Percentiles rank a stretch among this genome's conserved stretches.
Conservation (phyloP, 2,329 filamentous ascomycete genomes). For the Nothophoma quercina region DNA sequence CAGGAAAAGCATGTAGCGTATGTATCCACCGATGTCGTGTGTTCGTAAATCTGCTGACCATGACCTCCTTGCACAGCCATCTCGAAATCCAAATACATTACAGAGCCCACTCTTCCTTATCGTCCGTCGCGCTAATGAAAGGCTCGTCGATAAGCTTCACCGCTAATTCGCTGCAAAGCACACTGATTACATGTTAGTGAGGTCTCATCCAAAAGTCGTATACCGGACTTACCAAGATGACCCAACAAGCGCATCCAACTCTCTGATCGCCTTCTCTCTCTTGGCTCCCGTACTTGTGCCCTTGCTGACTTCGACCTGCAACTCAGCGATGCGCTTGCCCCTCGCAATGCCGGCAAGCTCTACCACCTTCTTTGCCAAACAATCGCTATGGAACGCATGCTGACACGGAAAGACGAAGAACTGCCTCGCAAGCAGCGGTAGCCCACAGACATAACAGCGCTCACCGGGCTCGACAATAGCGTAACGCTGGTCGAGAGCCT, state of each 20-base stretch:
- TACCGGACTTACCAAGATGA: constrained; percentile 75
- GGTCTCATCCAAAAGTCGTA: neutral
- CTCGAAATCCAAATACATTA: constrained; percentile 20
- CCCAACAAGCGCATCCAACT: constrained; percentile 91
- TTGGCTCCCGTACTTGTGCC: constrained; percentile 73
- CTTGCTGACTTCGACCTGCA: constrained; percentile 83
- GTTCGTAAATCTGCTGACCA: too few relatives aligned
- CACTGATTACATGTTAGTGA: constrained; percentile 61
- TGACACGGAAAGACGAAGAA: constrained; percentile 99
- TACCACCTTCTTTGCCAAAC: constrained; percentile 83
- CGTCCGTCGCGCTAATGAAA: constrained; percentile 78
- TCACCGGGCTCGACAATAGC: constrained; percentile 97
- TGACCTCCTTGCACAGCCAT: too few relatives aligned
- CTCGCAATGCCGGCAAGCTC: constrained; percentile 80
- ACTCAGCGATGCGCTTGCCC: constrained; percentile 80
- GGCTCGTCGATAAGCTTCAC: constrained; percentile 95
- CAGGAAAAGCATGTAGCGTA: too few relatives aligned
- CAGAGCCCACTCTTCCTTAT: constrained; percentile 79
- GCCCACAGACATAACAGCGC: constrained; percentile 85
- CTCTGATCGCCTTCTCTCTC: constrained; percentile 82
- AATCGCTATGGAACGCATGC: constrained; percentile 97
- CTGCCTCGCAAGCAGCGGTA: constrained; percentile 86
- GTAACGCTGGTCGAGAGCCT: constrained; percentile 84
- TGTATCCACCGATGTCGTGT: too few relatives aligned
- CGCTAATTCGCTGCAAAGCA: constrained; percentile 92